These are phyloP conservation scores for Dioscorea dumetorum DNA, from an alignment of 106 monocot genomes.

Conservation along the genomic window DNA sequence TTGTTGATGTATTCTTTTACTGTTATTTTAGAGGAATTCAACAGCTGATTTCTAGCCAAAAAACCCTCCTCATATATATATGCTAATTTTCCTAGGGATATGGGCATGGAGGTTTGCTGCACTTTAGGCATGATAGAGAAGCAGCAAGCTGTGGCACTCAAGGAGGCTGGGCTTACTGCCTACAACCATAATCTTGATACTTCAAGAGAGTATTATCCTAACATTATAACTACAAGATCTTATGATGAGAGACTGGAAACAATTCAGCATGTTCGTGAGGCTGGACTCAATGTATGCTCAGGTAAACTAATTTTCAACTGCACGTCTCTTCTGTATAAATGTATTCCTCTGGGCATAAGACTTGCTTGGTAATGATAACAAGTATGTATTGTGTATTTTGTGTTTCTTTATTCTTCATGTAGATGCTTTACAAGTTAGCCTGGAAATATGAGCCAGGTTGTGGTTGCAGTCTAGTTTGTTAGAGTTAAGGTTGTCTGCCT, in stretches of 20 bases:
- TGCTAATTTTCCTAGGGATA: slow-evolving; percentile 35
- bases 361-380: too few relatives aligned
- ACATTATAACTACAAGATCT: slow-evolving; percentile 88
- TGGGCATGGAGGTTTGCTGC: slow-evolving; percentile 99
- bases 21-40: too few relatives aligned
- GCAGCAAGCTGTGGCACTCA: slow-evolving; percentile 87
- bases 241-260: slow-evolving; percentile 97
- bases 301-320: slow-evolving; percentile 28
- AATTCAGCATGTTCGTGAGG: slow-evolving; percentile 76
- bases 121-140: slow-evolving; percentile 98
- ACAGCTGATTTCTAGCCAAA: too few relatives aligned
- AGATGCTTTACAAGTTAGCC: too few relatives aligned
- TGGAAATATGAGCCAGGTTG: too few relatives aligned
- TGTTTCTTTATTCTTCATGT: too few relatives aligned
- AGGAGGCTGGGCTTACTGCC: slow-evolving; percentile 96
- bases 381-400: too few relatives aligned
- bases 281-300: slow-evolving; percentile 93
- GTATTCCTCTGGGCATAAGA: not conserved
- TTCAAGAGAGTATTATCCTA: slow-evolving; percentile 96
- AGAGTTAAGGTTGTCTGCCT: too few relatives aligned
- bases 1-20: too few relatives aligned
- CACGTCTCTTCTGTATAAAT: not conserved
- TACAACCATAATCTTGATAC: slow-evolving; percentile 99
- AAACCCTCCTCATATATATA: not conserved
- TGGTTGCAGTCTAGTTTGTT: too few relatives aligned